Percentiles rank a stretch among this genome's conserved stretches.
These are phyloP conservation scores for Maudiozyma bulderi DNA, from an alignment of 805 yeast genomes.

Conservation along the genomic window DNA sequence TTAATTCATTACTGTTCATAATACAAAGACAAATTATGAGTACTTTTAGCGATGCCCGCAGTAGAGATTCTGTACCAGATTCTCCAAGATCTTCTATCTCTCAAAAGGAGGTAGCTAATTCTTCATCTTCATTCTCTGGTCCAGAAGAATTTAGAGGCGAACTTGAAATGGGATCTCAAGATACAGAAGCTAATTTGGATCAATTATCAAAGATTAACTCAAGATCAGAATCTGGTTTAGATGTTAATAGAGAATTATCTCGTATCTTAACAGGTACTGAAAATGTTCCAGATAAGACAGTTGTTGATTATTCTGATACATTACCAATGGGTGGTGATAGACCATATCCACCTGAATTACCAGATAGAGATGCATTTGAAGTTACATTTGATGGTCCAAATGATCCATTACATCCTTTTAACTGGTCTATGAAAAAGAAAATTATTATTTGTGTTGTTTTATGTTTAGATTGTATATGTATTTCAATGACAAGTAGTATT, in stretches of 20 bases:
- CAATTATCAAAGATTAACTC: constrained; percentile 11
- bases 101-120: constrained; percentile 4
- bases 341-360: constrained; percentile 53
- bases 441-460: constrained; percentile 35
- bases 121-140: constrained; percentile 8
- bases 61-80: background rate
- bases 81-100: constrained; percentile 3
- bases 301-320: constrained; percentile 7
- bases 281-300: constrained; percentile 7
- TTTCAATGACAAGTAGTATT: constrained; percentile 77
- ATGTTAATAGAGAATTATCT: constrained; percentile 9
- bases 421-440: constrained; percentile 52
- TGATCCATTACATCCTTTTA: constrained; percentile 75
- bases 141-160: constrained; percentile 6
- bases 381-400: constrained; percentile 70
- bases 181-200: background rate
- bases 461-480: constrained; percentile 40
- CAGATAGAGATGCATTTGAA: constrained; percentile 44
- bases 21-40: background rate
- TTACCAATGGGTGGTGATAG: constrained; percentile 57
- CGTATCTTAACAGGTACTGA: constrained; percentile 9
- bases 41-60: background rate
- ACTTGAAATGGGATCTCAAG: background rate
- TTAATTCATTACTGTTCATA: too few relatives aligned
- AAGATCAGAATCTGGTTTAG: constrained; percentile 8